Percentiles rank a stretch among this genome's conserved stretches.
Evolutionary conservation across 305 asterid species (phyloP).

Genomic region (Stenogyne calaminthoides): DNA sequence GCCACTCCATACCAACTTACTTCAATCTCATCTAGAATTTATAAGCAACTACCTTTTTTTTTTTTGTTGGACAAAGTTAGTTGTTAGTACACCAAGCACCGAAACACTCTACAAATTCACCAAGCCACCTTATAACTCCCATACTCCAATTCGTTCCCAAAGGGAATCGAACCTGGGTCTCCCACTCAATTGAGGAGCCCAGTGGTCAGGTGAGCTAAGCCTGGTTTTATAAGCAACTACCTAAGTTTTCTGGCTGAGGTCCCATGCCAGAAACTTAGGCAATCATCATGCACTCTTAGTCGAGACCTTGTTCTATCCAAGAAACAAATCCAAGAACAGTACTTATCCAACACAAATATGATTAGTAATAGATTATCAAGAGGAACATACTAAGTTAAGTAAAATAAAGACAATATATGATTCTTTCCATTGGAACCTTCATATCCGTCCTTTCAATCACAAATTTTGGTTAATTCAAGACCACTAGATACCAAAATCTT

Average conservation of each 20-base stretch:
- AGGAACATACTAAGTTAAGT: background rate
- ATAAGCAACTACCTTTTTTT: too few relatives aligned
- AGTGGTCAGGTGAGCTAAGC: too few relatives aligned
- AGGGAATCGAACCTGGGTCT: too few relatives aligned
- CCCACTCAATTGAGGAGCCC: too few relatives aligned
- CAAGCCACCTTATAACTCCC: too few relatives aligned
- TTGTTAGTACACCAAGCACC: too few relatives aligned
- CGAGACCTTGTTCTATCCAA: background rate
- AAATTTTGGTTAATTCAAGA: background rate
- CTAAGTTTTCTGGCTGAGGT: background rate
- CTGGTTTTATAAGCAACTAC: too few relatives aligned
- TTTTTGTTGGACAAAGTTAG: too few relatives aligned
- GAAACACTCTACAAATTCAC: too few relatives aligned
- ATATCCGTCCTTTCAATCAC: slow-evolving; percentile 1
- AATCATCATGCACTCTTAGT: background rate
- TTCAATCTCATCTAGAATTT: background rate
- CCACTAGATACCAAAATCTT: background rate
- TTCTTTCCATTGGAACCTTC: slow-evolving; percentile 6
- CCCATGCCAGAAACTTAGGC: slow-evolving; percentile 1
- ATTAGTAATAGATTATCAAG: background rate
- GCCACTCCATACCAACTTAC: background rate
- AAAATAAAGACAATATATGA: slow-evolving; percentile 6
- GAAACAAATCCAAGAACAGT: background rate
- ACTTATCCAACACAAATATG: background rate
- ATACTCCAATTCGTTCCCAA: too few relatives aligned